phyloP scores from a whole-genome alignment of 495 filamentous ascomycete species.

The Aspergillus nanangensis region DNA sequence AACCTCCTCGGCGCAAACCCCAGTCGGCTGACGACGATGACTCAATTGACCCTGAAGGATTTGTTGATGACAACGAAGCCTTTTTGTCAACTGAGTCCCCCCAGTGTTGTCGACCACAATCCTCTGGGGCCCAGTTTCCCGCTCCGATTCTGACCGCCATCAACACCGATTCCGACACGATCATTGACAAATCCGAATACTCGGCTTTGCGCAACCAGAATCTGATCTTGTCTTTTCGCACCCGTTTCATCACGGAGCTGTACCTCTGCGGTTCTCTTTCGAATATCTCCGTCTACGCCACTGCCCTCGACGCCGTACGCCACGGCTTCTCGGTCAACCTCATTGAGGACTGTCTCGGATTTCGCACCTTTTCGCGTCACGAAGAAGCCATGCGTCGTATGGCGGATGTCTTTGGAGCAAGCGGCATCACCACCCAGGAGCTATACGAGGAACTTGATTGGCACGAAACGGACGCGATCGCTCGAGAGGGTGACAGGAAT shows the following conservation, averaged over 20 bases:
- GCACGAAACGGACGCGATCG: conserved; percentile 40
- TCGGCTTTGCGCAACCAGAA: conserved; percentile 77
- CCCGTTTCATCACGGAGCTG: conserved; percentile 81
- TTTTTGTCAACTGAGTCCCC: conserved; percentile 53
- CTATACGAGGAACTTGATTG: conserved; percentile 52
- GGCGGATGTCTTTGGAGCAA: conserved; percentile 68
- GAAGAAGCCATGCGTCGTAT: conserved; percentile 73
- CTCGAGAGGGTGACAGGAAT: conserved; percentile 15
- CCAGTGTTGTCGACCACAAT: conserved; percentile 55
- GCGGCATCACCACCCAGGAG: conserved; percentile 53
- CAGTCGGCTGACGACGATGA: no score
- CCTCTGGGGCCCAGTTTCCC: conserved; percentile 64
- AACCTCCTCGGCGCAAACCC: not conserved
- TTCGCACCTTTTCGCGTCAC: conserved; percentile 66
- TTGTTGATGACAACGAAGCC: conserved; percentile 49
- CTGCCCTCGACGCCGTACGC: conserved; percentile 82
- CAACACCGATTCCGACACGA: conserved; percentile 54
- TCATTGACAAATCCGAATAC: conserved; percentile 78
- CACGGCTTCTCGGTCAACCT: conserved; percentile 83
- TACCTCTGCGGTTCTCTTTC: conserved; percentile 87
- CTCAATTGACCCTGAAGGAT: no score
- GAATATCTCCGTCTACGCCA: conserved; percentile 88
- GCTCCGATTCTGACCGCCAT: conserved; percentile 53
- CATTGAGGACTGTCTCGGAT: conserved; percentile 87
- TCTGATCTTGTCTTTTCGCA: conserved; percentile 66